phyloP scores from a whole-genome alignment of 163 green algal genomes.

The Scenedesmus sp. region DNA sequence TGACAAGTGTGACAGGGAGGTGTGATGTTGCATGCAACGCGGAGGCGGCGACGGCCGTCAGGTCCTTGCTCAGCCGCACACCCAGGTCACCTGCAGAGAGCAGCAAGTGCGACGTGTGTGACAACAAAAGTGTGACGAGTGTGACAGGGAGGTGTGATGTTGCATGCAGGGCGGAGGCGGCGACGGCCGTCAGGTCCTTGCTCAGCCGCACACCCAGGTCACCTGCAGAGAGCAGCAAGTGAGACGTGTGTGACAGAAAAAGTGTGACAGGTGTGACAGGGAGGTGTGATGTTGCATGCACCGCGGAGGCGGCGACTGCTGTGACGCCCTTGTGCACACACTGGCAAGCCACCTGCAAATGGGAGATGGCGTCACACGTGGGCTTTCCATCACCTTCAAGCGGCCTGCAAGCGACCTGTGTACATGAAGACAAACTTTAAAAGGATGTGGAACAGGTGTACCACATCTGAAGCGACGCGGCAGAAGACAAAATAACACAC shows the following conservation, averaged over 20 bases:
- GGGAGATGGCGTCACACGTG: too few species aligned
- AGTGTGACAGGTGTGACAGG: not conserved
- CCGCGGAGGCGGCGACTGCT: not conserved
- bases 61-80: slow-evolving; percentile 75
- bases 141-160: not conserved
- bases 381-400: too few species aligned
- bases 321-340: not conserved
- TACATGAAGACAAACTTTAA: too few species aligned
- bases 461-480: too few species aligned
- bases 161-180: slow-evolving; percentile 49
- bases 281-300: slow-evolving; percentile 8
- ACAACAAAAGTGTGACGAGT: slow-evolving; percentile 11
- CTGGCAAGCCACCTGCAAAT: too few species aligned
- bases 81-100: slow-evolving; percentile 74
- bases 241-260: not conserved
- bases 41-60: slow-evolving; percentile 67
- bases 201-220: slow-evolving; percentile 69
- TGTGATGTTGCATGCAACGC: slow-evolving; percentile 27
- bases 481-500: too few species aligned
- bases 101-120: too few species aligned
- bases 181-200: slow-evolving; percentile 78
- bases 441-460: too few species aligned
- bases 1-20: too few species aligned
- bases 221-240: slow-evolving; percentile 57
- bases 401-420: too few species aligned